phyloP scores from a whole-genome alignment of 768 basidiomycete species.

The Tylopilus sp. region DNA sequence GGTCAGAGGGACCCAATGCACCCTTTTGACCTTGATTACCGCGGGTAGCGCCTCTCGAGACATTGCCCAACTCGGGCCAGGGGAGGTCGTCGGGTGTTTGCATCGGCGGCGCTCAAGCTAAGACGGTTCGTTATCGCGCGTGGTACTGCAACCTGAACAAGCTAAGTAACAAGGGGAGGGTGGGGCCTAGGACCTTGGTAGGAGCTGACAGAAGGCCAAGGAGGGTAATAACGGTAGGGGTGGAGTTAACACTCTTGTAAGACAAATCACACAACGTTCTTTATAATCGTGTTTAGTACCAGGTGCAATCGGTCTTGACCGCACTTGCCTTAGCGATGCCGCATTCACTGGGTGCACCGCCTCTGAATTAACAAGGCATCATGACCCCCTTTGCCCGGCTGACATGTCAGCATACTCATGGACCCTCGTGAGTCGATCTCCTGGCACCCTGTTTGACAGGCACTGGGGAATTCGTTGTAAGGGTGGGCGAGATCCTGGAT shows the following conservation, averaged over 20 bases:
- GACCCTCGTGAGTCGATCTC: slow-evolving; percentile 19
- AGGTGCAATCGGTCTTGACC: slow-evolving; percentile 23
- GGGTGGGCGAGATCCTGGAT: slow-evolving; percentile 28
- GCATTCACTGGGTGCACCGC: slow-evolving; percentile 32
- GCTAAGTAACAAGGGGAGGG: slow-evolving; percentile 1
- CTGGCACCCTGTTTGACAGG: slow-evolving; percentile 33
- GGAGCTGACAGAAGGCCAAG: slow-evolving; percentile 12
- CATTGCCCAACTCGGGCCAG: slow-evolving; percentile 84
- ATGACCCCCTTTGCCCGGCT: slow-evolving; percentile 28
- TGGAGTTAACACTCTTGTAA: slow-evolving; percentile 37
- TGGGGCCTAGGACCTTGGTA: slow-evolving; percentile 14
- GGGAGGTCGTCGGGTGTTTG: slow-evolving; percentile 67
- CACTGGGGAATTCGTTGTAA: slow-evolving; percentile 24
- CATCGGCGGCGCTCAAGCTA: slow-evolving; percentile 28
- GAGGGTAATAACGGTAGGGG: slow-evolving; percentile 28
- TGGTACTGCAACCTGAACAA: slow-evolving; percentile 4
- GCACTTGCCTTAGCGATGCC: slow-evolving; percentile 34
- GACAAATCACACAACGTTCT: slow-evolving; percentile 32
- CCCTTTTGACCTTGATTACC: slow-evolving; percentile 88
- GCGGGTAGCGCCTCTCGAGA: slow-evolving; percentile 77
- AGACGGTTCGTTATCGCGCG: slow-evolving; percentile 1
- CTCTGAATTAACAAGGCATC: slow-evolving; percentile 30
- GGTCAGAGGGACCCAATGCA: slow-evolving; percentile 65
- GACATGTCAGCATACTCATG: slow-evolving; percentile 37
- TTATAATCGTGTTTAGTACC: slow-evolving; percentile 33